phyloP scores from a whole-genome alignment of 1,284 basidiomycete genomes.

The Cryptococcus sp. region DNA sequence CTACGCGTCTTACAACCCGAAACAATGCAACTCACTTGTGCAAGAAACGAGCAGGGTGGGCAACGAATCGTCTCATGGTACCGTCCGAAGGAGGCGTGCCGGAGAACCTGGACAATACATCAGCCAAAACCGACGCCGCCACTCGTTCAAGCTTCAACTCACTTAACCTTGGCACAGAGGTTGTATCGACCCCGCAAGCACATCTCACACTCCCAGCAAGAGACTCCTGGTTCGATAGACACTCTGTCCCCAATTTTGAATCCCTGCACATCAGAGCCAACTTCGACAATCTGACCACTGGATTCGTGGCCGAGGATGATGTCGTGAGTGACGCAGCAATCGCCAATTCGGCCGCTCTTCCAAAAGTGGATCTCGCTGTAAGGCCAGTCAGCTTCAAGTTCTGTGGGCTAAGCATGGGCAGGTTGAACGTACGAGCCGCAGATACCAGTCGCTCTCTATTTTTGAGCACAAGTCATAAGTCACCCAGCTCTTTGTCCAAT shows the following conservation, averaged over 20 bases:
- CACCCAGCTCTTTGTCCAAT: not conserved
- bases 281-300: constrained; percentile 49
- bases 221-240: constrained; percentile 54
- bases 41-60: constrained; percentile 52
- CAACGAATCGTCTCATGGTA: constrained; percentile 49
- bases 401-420: not conserved
- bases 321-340: constrained; percentile 36
- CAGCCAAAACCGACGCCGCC: not conserved
- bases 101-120: constrained; percentile 30
- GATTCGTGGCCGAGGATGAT: constrained; percentile 54
- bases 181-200: constrained; percentile 48
- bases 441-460: constrained; percentile 28
- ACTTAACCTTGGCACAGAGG: constrained; percentile 41
- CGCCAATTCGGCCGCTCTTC: constrained; percentile 37
- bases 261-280: constrained; percentile 46
- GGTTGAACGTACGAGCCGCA: constrained; percentile 18
- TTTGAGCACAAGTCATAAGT: not conserved
- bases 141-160: constrained; percentile 2
- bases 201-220: constrained; percentile 48
- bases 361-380: constrained; percentile 32
- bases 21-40: constrained; percentile 42
- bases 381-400: not conserved
- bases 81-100: constrained; percentile 37
- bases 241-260: constrained; percentile 53
- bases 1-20: too few species aligned